Evolutionary conservation across 257 asterid species (phyloP).

Genomic region (Solanum pennellii): DNA sequence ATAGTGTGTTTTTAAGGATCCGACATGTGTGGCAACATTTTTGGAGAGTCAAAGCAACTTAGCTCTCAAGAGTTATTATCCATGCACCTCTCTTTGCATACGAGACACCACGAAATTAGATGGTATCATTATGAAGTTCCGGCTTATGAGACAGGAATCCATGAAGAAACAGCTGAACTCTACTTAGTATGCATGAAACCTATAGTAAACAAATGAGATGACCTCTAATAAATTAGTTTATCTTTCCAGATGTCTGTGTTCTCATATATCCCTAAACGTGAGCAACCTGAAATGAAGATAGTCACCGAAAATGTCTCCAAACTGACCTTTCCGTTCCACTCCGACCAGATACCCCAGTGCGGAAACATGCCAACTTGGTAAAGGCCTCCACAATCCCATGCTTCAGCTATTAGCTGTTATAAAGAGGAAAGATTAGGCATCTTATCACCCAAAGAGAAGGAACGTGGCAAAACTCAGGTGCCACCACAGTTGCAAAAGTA

Average conservation of each 20-base stretch:
- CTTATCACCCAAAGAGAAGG: neutral
- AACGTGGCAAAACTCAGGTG: neutral
- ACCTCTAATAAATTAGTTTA: neutral
- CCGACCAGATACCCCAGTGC: conserved; percentile 98
- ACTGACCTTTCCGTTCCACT: conserved; percentile 98
- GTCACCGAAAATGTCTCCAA: neutral
- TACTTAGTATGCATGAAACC: neutral
- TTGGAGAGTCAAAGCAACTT: neutral
- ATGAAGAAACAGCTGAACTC: neutral
- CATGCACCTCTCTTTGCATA: neutral
- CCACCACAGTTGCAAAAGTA: neutral
- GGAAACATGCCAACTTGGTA: conserved; percentile 95
- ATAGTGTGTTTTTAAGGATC: neutral
- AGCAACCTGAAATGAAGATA: neutral
- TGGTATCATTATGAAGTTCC: neutral
- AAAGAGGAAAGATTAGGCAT: neutral
- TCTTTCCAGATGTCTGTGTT: neutral
- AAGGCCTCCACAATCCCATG: conserved; percentile 99
- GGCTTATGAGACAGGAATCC: neutral
- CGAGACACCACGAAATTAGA: neutral
- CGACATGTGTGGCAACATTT: neutral
- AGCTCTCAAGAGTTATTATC: neutral
- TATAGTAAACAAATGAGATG: neutral
- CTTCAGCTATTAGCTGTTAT: conserved; percentile 89
- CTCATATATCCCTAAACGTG: neutral